These are phyloP conservation scores for Canavalia gladiata DNA, from an alignment of 306 rosid species.

Conservation along the genomic window DNA sequence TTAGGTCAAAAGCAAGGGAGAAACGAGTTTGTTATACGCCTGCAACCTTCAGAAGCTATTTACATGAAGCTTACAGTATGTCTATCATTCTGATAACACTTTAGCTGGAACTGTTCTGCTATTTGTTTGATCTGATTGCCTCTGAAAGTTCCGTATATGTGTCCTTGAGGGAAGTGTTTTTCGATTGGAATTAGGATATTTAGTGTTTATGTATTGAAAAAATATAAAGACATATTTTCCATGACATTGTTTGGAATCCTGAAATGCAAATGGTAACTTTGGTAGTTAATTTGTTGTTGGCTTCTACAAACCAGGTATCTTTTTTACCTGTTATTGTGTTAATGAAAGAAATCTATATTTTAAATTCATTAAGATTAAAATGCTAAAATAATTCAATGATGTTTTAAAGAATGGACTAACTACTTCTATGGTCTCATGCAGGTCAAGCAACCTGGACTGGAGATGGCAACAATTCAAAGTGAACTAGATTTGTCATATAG, in stretches of 20 bases:
- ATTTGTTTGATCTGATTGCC: slow-evolving; percentile 47
- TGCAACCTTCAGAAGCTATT: slow-evolving; percentile 89
- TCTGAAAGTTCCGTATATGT: not conserved
- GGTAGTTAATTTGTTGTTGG: slow-evolving; percentile 11
- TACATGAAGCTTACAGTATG: slow-evolving; percentile 90
- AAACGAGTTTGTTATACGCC: slow-evolving; percentile 87
- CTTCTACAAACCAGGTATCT: slow-evolving; percentile 9
- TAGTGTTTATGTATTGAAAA: slow-evolving; percentile 17
- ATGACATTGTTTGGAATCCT: not conserved
- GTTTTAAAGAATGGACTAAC: slow-evolving; percentile 28
- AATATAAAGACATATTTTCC: not conserved
- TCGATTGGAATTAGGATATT: slow-evolving; percentile 29
- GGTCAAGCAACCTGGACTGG: slow-evolving; percentile 99
- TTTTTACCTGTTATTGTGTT: slow-evolving; percentile 17
- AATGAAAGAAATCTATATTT: not conserved
- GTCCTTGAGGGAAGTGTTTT: slow-evolving; percentile 1
- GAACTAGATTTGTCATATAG: slow-evolving; percentile 89
- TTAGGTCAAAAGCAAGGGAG: slow-evolving; percentile 92
- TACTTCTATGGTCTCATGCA: slow-evolving; percentile 52
- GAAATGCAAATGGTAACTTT: slow-evolving; percentile 15
- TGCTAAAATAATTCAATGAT: not conserved
- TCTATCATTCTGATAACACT: slow-evolving; percentile 39
- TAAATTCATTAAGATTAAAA: slow-evolving; percentile 28
- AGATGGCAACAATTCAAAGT: slow-evolving; percentile 89
- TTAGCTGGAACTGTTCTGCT: slow-evolving; percentile 16